phyloP scores from a whole-genome alignment of 306 rosid genomes.

The Quillaja saponaria region DNA sequence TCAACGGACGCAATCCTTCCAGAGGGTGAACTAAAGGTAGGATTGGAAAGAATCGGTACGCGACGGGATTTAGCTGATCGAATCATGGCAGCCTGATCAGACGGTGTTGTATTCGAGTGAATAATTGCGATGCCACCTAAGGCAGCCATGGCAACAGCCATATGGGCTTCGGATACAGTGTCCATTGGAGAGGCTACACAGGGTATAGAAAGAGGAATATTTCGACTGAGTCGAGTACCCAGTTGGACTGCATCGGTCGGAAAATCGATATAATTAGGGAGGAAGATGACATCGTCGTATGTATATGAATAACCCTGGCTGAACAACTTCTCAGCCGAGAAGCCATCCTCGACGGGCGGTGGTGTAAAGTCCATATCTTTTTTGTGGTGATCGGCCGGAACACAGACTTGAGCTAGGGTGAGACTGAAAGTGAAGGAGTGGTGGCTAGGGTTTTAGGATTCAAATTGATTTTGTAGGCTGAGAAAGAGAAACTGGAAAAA shows the following conservation, averaged over 20 bases:
- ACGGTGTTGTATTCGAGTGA: constrained; percentile 57
- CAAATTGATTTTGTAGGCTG: too few species aligned
- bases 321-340: constrained; percentile 71
- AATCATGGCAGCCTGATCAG: constrained; percentile 58
- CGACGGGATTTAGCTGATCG: constrained; percentile 69
- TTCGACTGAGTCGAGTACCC: constrained; percentile 59
- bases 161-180: constrained; percentile 72
- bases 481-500: too few species aligned
- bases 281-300: constrained; percentile 87
- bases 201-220: constrained; percentile 58
- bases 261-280: constrained; percentile 91
- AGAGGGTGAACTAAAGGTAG: constrained; percentile 50
- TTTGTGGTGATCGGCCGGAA: too few species aligned
- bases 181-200: constrained; percentile 96
- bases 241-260: constrained; percentile 67
- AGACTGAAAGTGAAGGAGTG: too few species aligned
- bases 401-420: too few species aligned
- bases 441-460: too few species aligned
- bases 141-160: constrained; percentile 83
- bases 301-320: constrained; percentile 83
- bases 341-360: constrained; percentile 69
- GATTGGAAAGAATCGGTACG: constrained; percentile 64
- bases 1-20: constrained; percentile 42
- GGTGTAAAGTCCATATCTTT: constrained; percentile 39
- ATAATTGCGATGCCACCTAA: constrained; percentile 70